Conservation (phyloP, 352 stramenopile genomes). For the Phytophthora rubi region DNA sequence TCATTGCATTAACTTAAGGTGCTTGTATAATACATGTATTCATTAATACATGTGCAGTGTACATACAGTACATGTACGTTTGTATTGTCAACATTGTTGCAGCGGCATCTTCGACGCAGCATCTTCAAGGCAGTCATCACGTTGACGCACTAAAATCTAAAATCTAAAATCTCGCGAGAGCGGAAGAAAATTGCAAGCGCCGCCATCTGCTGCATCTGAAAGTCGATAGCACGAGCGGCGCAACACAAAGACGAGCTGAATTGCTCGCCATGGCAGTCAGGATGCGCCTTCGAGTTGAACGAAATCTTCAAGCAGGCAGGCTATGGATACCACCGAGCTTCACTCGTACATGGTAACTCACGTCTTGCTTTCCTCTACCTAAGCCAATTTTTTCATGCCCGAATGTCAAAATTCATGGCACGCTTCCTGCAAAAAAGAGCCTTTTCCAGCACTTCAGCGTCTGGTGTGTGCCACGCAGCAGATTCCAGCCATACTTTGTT, state of each 20-base stretch:
- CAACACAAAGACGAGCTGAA: conserved; percentile 18
- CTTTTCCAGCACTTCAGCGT: too few species aligned
- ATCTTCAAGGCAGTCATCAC: conserved; percentile 9
- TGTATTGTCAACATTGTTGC: not conserved
- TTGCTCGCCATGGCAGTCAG: conserved; percentile 34
- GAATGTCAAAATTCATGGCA: conserved; percentile 6
- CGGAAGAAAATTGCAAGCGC: conserved; percentile 20
- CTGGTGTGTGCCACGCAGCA: conserved; percentile 9
- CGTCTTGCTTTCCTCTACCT: not conserved
- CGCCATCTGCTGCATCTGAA: conserved; percentile 27
- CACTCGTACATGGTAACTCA: not conserved
- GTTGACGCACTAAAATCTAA: not conserved
- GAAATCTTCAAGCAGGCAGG: too few species aligned
- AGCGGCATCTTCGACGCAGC: not conserved
- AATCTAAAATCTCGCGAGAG: conserved; percentile 24
- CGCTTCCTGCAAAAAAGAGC: conserved; percentile 13
- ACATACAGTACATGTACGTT: not conserved
- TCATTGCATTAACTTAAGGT: too few species aligned
- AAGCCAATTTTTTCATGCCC: conserved; percentile 1
- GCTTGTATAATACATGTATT: too few species aligned
- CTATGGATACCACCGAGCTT: conserved; percentile 1
- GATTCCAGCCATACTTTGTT: conserved; percentile 17
- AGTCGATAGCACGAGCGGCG: conserved; percentile 25
- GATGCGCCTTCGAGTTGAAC: conserved; percentile 9
- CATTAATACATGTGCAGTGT: not conserved